Conservation (phyloP, 805 yeast species). For the Lachancea thermotolerans region DNA sequence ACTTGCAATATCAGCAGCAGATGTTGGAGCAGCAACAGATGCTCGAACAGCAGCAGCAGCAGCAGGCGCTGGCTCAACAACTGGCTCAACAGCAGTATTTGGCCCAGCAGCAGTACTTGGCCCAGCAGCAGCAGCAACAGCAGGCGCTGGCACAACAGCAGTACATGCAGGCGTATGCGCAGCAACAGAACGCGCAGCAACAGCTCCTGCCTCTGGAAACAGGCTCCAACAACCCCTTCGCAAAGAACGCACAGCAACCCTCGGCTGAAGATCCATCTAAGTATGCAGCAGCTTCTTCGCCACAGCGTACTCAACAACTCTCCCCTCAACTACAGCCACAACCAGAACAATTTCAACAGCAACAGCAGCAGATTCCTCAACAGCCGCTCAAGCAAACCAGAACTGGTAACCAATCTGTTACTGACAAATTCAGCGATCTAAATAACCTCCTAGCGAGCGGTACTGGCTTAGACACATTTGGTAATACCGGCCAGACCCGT, state of each 20-base stretch:
- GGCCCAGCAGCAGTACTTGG: conserved; percentile 21
- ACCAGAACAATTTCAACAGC: conserved; percentile 7
- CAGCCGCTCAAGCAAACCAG: conserved; percentile 40
- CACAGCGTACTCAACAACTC: conserved; percentile 10
- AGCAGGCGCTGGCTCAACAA: conserved; percentile 12
- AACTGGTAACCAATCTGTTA: conserved; percentile 50
- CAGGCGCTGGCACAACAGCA: conserved; percentile 31
- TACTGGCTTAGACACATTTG: conserved; percentile 86
- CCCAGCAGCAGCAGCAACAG: conserved; percentile 24
- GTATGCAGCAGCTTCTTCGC: conserved; percentile 25
- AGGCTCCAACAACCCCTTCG: conserved; percentile 77
- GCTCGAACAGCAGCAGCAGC: conserved; percentile 23
- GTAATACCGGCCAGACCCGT: conserved; percentile 42
- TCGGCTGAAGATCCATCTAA: conserved; percentile 19
- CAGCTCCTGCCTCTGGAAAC: conserved; percentile 51
- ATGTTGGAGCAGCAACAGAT: conserved; percentile 8
- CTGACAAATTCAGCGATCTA: conserved; percentile 60
- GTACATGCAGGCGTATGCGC: conserved; percentile 31
- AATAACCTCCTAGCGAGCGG: conserved; percentile 77
- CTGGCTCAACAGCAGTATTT: conserved; percentile 21
- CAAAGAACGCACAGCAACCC: conserved; percentile 31
- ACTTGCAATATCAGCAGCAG: conserved; percentile 27
- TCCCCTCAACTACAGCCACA: conserved; percentile 9
- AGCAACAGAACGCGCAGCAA: conserved; percentile 32
- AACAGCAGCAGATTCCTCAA: conserved; percentile 11